Evolutionary conservation across 2,329 filamentous ascomycete species (phyloP).

Genomic region (Claviceps humidiphila): DNA sequence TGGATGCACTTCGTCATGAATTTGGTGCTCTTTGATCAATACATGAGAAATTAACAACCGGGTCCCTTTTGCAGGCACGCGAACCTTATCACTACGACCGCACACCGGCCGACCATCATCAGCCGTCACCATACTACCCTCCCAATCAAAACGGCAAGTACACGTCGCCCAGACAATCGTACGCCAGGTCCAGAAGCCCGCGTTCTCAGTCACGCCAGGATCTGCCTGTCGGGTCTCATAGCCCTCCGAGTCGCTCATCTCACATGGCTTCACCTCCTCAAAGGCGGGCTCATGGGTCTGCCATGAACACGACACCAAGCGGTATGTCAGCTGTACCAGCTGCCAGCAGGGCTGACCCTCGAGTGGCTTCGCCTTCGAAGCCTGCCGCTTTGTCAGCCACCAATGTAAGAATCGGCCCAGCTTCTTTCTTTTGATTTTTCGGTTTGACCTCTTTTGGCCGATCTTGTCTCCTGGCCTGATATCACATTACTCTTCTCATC

Average conservation of each 20-base stretch:
- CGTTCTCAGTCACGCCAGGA: constrained; percentile 35
- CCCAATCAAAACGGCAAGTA: constrained; percentile 33
- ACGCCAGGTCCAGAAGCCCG: constrained; percentile 35
- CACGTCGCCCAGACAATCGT: constrained; percentile 33
- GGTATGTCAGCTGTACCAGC: constrained; percentile 24
- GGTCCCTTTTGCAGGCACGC: constrained; percentile 25
- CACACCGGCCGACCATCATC: constrained; percentile 26
- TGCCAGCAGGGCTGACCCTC: constrained; percentile 26
- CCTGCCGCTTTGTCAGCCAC: constrained; percentile 19
- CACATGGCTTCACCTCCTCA: constrained; percentile 35
- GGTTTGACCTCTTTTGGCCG: background rate
- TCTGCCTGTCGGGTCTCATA: constrained; percentile 28
- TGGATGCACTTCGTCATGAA: background rate
- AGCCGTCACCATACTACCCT: constrained; percentile 28
- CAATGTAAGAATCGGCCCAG: constrained; percentile 19
- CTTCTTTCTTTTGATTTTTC: constrained; percentile 7
- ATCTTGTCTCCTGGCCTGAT: background rate
- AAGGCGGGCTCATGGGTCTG: constrained; percentile 28
- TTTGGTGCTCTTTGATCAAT: background rate
- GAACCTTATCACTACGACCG: constrained; percentile 37
- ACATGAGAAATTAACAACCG: background rate
- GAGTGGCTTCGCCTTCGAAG: constrained; percentile 26
- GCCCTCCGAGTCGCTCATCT: constrained; percentile 24
- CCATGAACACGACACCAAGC: constrained; percentile 26
- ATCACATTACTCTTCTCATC: no score